Percentiles rank a stretch among this genome's conserved stretches.
Conservation (phyloP, 164 flowering plant species). For the Litsea cubeba region DNA sequence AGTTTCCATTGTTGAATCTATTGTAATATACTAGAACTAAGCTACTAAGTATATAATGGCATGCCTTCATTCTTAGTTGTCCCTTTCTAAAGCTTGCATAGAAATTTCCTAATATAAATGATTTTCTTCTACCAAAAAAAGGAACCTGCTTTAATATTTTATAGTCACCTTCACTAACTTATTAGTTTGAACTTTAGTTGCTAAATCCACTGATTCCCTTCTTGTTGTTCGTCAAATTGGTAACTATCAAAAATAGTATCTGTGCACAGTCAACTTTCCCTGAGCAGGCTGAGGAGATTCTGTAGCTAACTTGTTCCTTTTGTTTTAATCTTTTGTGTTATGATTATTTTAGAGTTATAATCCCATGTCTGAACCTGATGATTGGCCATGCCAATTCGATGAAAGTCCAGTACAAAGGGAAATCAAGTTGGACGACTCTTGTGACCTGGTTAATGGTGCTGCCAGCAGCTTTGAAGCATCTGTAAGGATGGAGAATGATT, state of each 20-base stretch:
- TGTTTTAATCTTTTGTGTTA: background rate
- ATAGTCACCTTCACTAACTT: too few species aligned
- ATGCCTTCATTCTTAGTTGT: too few species aligned
- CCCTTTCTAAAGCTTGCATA: too few species aligned
- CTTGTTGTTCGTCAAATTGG: background rate
- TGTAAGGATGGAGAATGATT: constrained; percentile 23
- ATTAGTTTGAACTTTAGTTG: background rate
- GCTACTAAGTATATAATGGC: too few species aligned
- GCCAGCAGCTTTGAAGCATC: constrained; percentile 16
- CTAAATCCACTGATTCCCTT: background rate
- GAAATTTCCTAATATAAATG: too few species aligned
- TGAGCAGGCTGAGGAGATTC: background rate
- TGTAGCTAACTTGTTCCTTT: background rate
- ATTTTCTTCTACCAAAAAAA: too few species aligned
- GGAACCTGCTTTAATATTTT: too few species aligned
- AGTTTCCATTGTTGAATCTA: too few species aligned
- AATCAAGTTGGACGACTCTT: constrained; percentile 14
- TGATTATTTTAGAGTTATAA: constrained; percentile 43
- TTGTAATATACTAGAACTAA: too few species aligned
- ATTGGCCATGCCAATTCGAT: constrained; percentile 50
- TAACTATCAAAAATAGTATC: background rate
- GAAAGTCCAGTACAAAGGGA: constrained; percentile 29
- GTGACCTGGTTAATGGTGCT: constrained; percentile 21
- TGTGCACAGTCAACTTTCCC: background rate
- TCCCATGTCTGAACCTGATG: constrained; percentile 66